Evolutionary conservation across 2,329 filamentous ascomycete species (phyloP).

Genomic region (Ustulina deusta): DNA sequence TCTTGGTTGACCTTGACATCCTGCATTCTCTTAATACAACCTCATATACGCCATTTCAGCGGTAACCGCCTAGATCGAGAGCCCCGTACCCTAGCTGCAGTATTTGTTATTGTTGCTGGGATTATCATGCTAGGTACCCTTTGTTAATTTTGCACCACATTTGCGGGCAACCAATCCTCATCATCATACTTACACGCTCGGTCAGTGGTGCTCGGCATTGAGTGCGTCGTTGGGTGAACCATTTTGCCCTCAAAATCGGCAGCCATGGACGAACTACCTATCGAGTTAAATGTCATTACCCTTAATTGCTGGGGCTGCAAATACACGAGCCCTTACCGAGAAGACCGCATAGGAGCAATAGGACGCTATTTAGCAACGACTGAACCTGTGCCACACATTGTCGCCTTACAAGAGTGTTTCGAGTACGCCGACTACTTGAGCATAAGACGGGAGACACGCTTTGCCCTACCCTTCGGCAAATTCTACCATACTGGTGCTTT

Average conservation of each 20-base stretch:
- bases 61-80: slow-evolving; percentile 14
- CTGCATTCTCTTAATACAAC: slow-evolving; percentile 24
- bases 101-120: slow-evolving; percentile 8
- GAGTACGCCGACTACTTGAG: slow-evolving; percentile 84
- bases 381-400: slow-evolving; percentile 80
- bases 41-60: slow-evolving; percentile 25
- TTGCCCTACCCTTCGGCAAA: slow-evolving; percentile 87
- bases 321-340: slow-evolving; percentile 81
- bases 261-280: slow-evolving; percentile 55
- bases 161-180: slow-evolving; percentile 1
- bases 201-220: not conserved
- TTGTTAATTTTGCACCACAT: not conserved
- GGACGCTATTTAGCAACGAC: slow-evolving; percentile 79
- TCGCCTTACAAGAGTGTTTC: slow-evolving; percentile 96
- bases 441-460: slow-evolving; percentile 78
- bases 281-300: slow-evolving; percentile 81
- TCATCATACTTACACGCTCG: not conserved
- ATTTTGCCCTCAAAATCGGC: slow-evolving; percentile 1
- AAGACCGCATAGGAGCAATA: slow-evolving; percentile 84
- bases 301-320: slow-evolving; percentile 99
- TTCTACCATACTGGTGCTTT: slow-evolving; percentile 93
- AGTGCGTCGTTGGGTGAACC: not conserved
- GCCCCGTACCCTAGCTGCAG: slow-evolving; percentile 12
- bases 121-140: slow-evolving; percentile 10
- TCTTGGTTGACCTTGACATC: slow-evolving; percentile 3